phyloP scores from a whole-genome alignment of 2,329 filamentous ascomycete species.

The Colletotrichum sp. region DNA sequence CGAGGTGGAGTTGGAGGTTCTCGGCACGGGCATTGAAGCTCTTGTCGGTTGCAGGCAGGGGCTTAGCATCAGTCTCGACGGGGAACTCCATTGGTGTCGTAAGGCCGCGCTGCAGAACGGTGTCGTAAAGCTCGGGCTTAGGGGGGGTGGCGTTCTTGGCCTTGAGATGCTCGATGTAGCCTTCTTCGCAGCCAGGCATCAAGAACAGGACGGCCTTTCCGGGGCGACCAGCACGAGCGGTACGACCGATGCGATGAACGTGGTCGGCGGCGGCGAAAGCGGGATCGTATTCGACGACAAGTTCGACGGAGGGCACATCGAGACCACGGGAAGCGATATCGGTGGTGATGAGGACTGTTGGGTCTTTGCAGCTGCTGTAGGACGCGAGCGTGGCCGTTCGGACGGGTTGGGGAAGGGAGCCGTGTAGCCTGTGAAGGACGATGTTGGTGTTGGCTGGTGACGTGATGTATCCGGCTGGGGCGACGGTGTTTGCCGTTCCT shows the following conservation, averaged over 20 bases:
- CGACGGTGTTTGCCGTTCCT: slow-evolving; percentile 63
- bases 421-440: slow-evolving; percentile 86
- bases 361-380: slow-evolving; percentile 75
- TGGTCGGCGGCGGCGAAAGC: slow-evolving; percentile 94
- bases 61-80: slow-evolving; percentile 67
- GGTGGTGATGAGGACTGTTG: slow-evolving; percentile 87
- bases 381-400: slow-evolving; percentile 85
- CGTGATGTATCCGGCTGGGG: slow-evolving; percentile 74
- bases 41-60: slow-evolving; percentile 48
- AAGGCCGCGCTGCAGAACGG: slow-evolving; percentile 70
- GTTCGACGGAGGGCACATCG: slow-evolving; percentile 92
- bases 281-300: slow-evolving; percentile 95
- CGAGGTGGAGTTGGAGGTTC: slow-evolving; percentile 62
- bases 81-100: slow-evolving; percentile 66
- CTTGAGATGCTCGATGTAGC: slow-evolving; percentile 79
- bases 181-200: slow-evolving; percentile 88
- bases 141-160: slow-evolving; percentile 46
- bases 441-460: slow-evolving; percentile 75
- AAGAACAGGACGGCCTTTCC: slow-evolving; percentile 91
- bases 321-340: slow-evolving; percentile 96
- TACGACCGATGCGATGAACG: slow-evolving; percentile 91
- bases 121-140: slow-evolving; percentile 56
- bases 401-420: slow-evolving; percentile 85
- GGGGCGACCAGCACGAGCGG: slow-evolving; percentile 87
- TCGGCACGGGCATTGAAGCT: slow-evolving; percentile 52